Base-by-base conservation (phyloP, 345 rosid species). In the Gossypium arboreum region DNA sequence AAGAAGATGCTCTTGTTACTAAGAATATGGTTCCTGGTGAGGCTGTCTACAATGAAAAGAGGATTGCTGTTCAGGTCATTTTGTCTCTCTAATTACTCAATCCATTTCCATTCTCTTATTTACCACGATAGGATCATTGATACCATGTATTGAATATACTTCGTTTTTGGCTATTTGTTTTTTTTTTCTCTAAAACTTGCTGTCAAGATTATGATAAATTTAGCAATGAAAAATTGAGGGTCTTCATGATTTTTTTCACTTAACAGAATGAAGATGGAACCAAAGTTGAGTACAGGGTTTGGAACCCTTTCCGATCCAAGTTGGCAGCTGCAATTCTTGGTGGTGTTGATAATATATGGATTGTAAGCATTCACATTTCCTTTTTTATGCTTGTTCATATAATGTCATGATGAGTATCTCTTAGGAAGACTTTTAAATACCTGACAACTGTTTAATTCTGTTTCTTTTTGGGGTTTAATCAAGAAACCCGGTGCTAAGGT, bases 241-340 rank as follows among this genome's bases (percentile, higher is more conserved):
- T 39, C 44, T 9, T 16, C 44, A 18, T 51, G 24, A 0, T 20
- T n/a, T 54, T 54, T 18, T 2, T 18, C 2, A 1, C 15, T 17
- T 7, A 75, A 1, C 83, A 92, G 93, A 92, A 89, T 59, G 99
- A 93, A 71, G 99, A 96, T 82, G 97, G 98, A 74, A 90, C 90
- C 12, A 96, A 96, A 79, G 84, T 83, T 68, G 99, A 96, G 60
- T 96, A 96, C 83, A 87, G 99, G 67, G 83, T 96, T 0, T 96
- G 99, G 99, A 96, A 96, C 69, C 99, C 99, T 15, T 93, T 96
- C 88, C 86, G 99, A 18, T 96, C 99, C 1, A 96, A 96, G 84
- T 81, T 93, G 81, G 98, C 99, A 0, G 97, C 99, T 43, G 98
- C 99, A 60, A 82, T 96, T 84, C 97, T 96, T 27, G 99, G 97